Conservation (phyloP, 768 basidiomycete species). For the Collybia sp. region DNA sequence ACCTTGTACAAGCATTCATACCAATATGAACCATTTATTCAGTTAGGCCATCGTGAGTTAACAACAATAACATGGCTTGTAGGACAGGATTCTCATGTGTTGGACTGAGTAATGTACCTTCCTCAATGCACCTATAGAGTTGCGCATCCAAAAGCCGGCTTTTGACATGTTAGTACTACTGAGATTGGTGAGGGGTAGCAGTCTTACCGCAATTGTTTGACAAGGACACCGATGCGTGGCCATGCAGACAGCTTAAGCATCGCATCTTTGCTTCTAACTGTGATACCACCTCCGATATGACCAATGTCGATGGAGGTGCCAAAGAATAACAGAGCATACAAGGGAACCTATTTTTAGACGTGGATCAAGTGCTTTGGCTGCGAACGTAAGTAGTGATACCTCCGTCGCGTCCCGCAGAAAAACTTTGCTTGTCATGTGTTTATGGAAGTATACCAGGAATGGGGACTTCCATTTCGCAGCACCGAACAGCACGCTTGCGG, state of each 20-base stretch:
- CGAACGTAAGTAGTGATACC: conserved; percentile 32
- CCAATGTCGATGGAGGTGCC: conserved; percentile 78
- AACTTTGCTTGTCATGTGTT: conserved; percentile 76
- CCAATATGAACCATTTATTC: neutral
- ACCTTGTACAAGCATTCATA: neutral
- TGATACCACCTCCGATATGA: conserved; percentile 75
- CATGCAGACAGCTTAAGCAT: conserved; percentile 68
- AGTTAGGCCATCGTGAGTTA: conserved; percentile 15
- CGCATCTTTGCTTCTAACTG: conserved; percentile 48
- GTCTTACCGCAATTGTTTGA: conserved; percentile 76
- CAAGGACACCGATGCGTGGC: conserved; percentile 88
- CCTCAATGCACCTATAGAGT: conserved; percentile 60
- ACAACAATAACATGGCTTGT: conserved; percentile 28
- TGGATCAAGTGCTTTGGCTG: neutral
- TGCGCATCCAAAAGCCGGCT: conserved; percentile 71
- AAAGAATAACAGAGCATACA: conserved; percentile 83
- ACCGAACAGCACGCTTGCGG: conserved; percentile 74
- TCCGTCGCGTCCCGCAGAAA: conserved; percentile 87
- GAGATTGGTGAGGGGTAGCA: neutral
- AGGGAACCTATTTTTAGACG: conserved; percentile 53
- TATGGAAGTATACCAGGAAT: conserved; percentile 81
- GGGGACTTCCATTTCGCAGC: conserved; percentile 70
- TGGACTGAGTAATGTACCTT: conserved; percentile 42
- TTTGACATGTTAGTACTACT: neutral
- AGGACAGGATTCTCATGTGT: conserved; percentile 51